Evolutionary conservation across 75 land plant genomes (phyloP), one percentile per base, ranked within the genome.

Genomic region (Cupressus sempervirens): DNA sequence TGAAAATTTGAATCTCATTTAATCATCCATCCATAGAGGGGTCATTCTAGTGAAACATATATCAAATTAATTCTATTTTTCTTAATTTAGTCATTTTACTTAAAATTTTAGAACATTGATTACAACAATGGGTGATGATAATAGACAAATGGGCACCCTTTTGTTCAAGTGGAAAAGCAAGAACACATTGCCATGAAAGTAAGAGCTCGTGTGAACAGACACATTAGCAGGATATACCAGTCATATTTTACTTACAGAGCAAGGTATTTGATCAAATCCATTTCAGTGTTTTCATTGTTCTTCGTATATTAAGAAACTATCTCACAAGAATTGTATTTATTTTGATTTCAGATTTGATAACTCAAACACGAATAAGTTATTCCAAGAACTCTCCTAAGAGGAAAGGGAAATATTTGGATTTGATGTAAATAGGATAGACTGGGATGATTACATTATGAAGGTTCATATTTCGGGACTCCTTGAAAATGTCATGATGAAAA

Each of bases 391-490:
- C 86, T 93, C 94, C 18, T 86, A 88, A 18, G 97, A 94, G 73
- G 99, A 97, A 84, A 89, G 80, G 80, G 67, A 83, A 23, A 65
- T 40, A 40, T 97, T 95, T 86, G 93, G 90, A 41, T 97, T 95
- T 82, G 93, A 93, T 84, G 91, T 94, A 14, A 86, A 89, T 32
- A 87, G 86, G 18, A 93, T 97, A 10, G 89, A 95, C 40, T 97
- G 99, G 99, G 85, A 89, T 43, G 91, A 93, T 68, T 97, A 97
- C 86, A 92, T 97, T 32, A 84, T 88, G 12, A 92, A 94, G 77
- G 90, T 92, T 14, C 99, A 97, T 82, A 91, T 97, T 86, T 96
- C 96, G 9, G 99, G 99, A 32, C 83, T 97, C 16, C 89, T 96
- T 84, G 89, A 89, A 86, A 91, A 95, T 92, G 95, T 95, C 41